Conservation (phyloP, 2,329 filamentous ascomycete genomes). For the Bisporella sp. region DNA sequence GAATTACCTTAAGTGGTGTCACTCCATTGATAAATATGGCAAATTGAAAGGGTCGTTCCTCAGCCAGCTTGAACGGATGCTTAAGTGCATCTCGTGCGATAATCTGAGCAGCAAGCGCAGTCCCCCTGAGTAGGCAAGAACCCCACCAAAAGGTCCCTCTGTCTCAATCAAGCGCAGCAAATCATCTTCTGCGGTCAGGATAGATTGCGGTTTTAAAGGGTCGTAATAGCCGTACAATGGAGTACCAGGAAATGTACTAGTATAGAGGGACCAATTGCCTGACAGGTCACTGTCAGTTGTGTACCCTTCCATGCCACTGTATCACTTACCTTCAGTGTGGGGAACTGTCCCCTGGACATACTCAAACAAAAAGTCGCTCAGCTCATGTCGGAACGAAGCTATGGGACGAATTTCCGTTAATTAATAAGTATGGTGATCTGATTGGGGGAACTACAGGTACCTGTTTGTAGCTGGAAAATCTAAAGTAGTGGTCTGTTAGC, state of each 20-base stretch:
- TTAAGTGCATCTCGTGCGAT: constrained; percentile 2
- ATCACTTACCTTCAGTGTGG: constrained; percentile 5
- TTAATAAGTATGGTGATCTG: not conserved
- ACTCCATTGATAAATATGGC: constrained; percentile 8
- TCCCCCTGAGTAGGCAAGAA: constrained; percentile 54
- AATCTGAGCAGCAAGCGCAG: constrained; percentile 38
- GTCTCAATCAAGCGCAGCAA: constrained; percentile 2
- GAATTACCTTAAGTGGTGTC: constrained; percentile 1
- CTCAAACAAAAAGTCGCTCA: constrained; percentile 8
- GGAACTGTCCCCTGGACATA: constrained; percentile 6
- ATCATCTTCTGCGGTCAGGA: constrained; percentile 3
- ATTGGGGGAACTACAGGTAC: not conserved
- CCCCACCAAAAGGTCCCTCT: constrained; percentile 36
- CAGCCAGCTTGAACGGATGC: constrained; percentile 2
- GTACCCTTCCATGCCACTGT: not conserved
- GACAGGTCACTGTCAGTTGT: not conserved
- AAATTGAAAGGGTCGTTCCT: constrained; percentile 8
- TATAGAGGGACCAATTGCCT: constrained; percentile 9
- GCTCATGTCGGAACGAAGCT: constrained; percentile 4
- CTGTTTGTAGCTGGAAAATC: constrained; percentile 10
- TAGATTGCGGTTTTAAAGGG: constrained; percentile 1
- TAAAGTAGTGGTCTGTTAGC: not conserved
- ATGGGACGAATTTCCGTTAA: not conserved
- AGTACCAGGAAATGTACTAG: constrained; percentile 1
- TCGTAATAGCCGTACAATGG: constrained; percentile 4